These are phyloP conservation scores for Scheffersomyces illinoinensis DNA, from an alignment of 1,139 yeast species.

Conservation along the genomic window DNA sequence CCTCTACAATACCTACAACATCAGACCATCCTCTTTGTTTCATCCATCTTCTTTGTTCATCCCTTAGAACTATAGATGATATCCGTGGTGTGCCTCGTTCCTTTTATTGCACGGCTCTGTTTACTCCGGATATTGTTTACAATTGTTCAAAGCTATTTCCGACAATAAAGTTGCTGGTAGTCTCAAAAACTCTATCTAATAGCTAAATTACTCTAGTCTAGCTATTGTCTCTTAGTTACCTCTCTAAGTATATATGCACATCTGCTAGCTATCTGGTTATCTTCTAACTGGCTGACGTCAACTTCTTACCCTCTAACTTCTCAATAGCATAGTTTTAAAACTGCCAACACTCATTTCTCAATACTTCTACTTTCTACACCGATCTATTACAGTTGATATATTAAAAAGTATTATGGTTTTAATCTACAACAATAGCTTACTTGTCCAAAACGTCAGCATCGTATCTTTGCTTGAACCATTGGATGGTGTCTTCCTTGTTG, in stretches of 20 bases:
- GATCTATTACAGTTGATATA: background rate
- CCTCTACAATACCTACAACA: background rate
- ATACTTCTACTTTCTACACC: background rate
- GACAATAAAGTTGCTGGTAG: too few species aligned
- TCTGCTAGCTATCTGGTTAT: too few species aligned
- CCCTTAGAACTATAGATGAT: background rate
- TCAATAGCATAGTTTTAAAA: too few species aligned
- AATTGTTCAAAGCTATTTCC: background rate
- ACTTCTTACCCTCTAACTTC: too few species aligned
- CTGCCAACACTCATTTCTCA: too few species aligned
- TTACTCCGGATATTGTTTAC: too few species aligned
- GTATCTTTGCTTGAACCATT: slow-evolving; percentile 99
- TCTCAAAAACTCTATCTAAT: background rate
- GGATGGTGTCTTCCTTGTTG: slow-evolving; percentile 89
- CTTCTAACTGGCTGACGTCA: too few species aligned
- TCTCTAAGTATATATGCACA: background rate
- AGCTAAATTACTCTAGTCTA: too few species aligned
- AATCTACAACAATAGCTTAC: slow-evolving; percentile 37
- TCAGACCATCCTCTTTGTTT: background rate
- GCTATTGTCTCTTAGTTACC: background rate
- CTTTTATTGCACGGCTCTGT: background rate
- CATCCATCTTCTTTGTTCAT: background rate
- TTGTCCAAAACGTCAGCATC: slow-evolving; percentile 96
- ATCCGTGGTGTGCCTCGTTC: background rate
- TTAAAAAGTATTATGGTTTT: slow-evolving; percentile 1